Evolutionary conservation across 495 filamentous ascomycete species (phyloP).

Genomic region (Tuber borchii): DNA sequence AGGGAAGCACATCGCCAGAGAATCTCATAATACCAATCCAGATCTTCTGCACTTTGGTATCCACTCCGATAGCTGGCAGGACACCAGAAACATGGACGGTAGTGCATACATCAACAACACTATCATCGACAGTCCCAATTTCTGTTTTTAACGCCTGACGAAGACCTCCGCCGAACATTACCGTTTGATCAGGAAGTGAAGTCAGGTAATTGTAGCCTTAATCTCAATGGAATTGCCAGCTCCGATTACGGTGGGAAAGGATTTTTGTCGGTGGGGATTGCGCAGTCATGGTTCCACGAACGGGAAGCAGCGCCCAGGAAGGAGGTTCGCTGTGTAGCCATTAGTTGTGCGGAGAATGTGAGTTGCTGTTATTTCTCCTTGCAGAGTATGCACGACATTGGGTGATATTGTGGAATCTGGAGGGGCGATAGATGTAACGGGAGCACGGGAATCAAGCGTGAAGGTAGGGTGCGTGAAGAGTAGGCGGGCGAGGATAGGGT

Average conservation of each 20-base stretch:
- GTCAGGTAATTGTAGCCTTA: constrained; percentile 37
- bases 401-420: too few species aligned
- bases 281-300: constrained; percentile 50
- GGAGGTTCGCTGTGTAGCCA: constrained; percentile 46
- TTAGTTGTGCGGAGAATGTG: constrained; percentile 50
- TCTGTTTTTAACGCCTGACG: constrained; percentile 36
- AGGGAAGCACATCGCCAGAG: constrained; percentile 47
- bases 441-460: too few species aligned
- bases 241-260: constrained; percentile 33
- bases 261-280: constrained; percentile 6
- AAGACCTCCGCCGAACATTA: constrained; percentile 45
- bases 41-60: constrained; percentile 12
- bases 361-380: too few species aligned
- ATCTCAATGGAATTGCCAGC: constrained; percentile 43
- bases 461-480: too few species aligned
- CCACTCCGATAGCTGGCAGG: constrained; percentile 22
- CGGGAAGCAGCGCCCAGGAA: constrained; percentile 48
- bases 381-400: too few species aligned
- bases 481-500: too few species aligned
- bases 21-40: constrained; percentile 50
- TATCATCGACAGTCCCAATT: constrained; percentile 44
- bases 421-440: constrained; percentile 11
- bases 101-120: constrained; percentile 31
- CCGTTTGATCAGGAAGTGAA: constrained; percentile 34
- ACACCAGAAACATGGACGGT: constrained; percentile 37